Evolutionary conservation across 805 yeast species (phyloP).

Genomic region (Barnettozyma botsteinii): DNA sequence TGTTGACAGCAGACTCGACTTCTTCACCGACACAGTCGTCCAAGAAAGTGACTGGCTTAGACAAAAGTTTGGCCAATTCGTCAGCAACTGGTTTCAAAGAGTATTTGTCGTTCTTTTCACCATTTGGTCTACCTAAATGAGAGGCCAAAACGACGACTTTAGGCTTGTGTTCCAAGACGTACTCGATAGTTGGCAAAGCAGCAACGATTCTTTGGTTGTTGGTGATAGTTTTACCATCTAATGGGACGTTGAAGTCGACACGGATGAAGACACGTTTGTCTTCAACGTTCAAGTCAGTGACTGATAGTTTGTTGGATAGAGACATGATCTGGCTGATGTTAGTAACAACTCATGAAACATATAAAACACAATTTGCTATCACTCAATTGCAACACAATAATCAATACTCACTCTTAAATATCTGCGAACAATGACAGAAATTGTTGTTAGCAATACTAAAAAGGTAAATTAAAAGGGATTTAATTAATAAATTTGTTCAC

Average conservation of each 20-base stretch:
- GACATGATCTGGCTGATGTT: constrained; percentile 54
- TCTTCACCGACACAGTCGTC: constrained; percentile 89
- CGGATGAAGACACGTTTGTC: constrained; percentile 97
- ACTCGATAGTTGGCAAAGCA: constrained; percentile 96
- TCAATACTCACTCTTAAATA: constrained; percentile 6
- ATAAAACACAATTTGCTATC: too few species aligned
- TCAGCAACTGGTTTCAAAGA: constrained; percentile 90
- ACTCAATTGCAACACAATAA: too few species aligned
- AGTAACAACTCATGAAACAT: neutral
- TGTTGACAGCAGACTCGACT: constrained; percentile 73
- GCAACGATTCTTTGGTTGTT: constrained; percentile 99
- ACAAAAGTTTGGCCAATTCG: constrained; percentile 78
- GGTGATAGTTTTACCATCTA: constrained; percentile 95
- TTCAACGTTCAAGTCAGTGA: constrained; percentile 79
- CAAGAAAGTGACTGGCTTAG: constrained; percentile 72
- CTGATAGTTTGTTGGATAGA: constrained; percentile 86
- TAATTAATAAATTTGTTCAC: too few species aligned
- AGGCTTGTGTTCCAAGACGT: constrained; percentile 88
- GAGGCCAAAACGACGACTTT: constrained; percentile 90
- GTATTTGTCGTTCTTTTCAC: constrained; percentile 79
- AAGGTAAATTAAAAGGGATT: too few species aligned
- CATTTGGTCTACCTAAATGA: constrained; percentile 99
- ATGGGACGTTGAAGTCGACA: constrained; percentile 93
- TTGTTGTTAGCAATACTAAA: too few species aligned
- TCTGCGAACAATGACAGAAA: too few species aligned